Conservation (phyloP, 2,329 filamentous ascomycete genomes). For the Trichoderma hamatum region DNA sequence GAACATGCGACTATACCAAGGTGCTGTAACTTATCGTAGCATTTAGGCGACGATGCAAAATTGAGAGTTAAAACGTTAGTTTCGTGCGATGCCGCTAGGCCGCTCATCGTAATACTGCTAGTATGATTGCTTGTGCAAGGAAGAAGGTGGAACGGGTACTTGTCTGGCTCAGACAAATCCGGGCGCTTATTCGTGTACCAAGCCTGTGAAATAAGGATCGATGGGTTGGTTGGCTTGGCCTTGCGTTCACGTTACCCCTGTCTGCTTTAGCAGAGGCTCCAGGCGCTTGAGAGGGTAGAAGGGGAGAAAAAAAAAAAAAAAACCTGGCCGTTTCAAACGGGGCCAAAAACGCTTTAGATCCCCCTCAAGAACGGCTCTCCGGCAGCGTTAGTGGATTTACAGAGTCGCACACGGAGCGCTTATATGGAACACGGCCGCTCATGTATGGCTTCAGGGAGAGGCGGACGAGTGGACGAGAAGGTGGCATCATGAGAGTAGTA, state of each 20-base stretch:
- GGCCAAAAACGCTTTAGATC: background rate
- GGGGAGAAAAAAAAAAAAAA: background rate
- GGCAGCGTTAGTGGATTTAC: slow-evolving; percentile 2
- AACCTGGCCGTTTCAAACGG: slow-evolving; percentile 20
- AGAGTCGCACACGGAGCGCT: background rate
- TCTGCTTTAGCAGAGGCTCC: slow-evolving; percentile 15
- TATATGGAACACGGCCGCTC: background rate
- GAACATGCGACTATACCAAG: background rate
- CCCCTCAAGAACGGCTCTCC: slow-evolving; percentile 12
- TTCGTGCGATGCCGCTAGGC: background rate
- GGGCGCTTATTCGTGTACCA: slow-evolving; percentile 14
- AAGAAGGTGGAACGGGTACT: background rate
- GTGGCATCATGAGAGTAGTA: background rate
- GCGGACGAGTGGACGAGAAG: background rate
- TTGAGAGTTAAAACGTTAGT: background rate
- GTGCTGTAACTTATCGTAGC: background rate
- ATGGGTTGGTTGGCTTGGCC: background rate
- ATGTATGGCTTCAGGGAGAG: background rate
- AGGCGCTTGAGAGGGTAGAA: background rate
- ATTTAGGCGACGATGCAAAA: background rate
- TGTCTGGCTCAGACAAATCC: background rate
- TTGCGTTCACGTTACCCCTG: slow-evolving; percentile 3
- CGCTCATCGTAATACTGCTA: background rate
- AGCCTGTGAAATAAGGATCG: slow-evolving; percentile 21
- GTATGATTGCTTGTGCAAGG: background rate